Base-by-base conservation (phyloP, 208 protist species). In the Leishmania gerbilli region DNA sequence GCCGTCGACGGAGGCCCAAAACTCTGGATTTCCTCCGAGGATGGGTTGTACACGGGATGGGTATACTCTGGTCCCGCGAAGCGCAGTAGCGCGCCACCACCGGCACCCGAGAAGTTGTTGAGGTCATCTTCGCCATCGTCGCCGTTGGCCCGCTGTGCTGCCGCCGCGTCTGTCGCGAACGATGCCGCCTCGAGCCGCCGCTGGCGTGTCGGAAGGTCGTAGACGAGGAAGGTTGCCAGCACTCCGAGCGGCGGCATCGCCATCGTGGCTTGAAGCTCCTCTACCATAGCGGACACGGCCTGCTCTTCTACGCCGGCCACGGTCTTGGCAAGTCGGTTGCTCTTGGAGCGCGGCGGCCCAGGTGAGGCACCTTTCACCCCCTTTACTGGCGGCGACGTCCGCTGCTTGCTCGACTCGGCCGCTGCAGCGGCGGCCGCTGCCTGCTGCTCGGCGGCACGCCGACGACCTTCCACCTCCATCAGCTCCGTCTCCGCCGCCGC, bases 191-290 rank as follows among this genome's bases (percentile, higher is more conserved):
- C 80, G 47, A 97, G 82, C 0, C 91, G 91, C 40, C 74, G 77
- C 55, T 90, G 88, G 7, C 93, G 90, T 19, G 91, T 89, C 24
- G 87, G 76, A 49, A 97, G 42, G 84, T 91, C 91, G 80, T 93
- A 95, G 69, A 85, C 86, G 31, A 97, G 83, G 80, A 95, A 95
- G 27, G 87, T 84, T 9, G 92, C 88, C 24, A 93, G 47, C 24
- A 97, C 77, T 65, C 89, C 91, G 21, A 97, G 83, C 31, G 93
- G 93, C 7, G 93, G 93, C 60, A 94, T 88, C 34, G 88, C 89
- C 51, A 82, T 77, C 37, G 69, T 76, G 56, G 77, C 58, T 15
- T 77, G 82, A 2, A 82, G 81, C 77, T 72, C 56, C 47, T 87
- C 80, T 17, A 40, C 40, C 31, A 84, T 7, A n/a, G 74, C 47